phyloP scores from a whole-genome alignment of 306 rosid species.

The Prunus armeniaca region DNA sequence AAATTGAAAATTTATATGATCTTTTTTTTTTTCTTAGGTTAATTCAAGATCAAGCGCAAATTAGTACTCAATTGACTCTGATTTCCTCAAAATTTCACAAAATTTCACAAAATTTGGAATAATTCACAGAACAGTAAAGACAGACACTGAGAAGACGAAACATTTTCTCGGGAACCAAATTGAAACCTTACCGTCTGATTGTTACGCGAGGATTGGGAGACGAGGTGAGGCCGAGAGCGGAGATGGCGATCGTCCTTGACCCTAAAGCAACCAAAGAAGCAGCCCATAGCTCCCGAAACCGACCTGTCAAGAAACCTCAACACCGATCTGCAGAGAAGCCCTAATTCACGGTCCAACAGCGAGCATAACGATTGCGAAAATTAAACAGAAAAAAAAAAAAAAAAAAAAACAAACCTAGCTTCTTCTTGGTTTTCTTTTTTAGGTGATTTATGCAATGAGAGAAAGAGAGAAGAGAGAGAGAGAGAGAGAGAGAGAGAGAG shows the following conservation, averaged over 20 bases:
- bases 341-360: constrained; percentile 41
- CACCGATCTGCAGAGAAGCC: constrained; percentile 42
- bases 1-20: background rate
- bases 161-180: constrained; percentile 10
- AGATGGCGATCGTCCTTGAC: constrained; percentile 45
- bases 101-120: background rate
- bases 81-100: background rate
- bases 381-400: background rate
- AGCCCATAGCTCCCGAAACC: constrained; percentile 66
- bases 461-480: no score
- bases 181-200: constrained; percentile 23
- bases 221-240: constrained; percentile 34
- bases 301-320: constrained; percentile 63
- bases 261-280: constrained; percentile 80
- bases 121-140: background rate
- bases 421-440: constrained; percentile 17
- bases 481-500: background rate
- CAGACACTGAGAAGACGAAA: background rate
- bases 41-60: background rate
- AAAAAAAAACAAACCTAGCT: constrained; percentile 19
- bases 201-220: constrained; percentile 37
- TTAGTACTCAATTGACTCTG: background rate
- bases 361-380: constrained; percentile 48
- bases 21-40: background rate
- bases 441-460: constrained; percentile 21